These are phyloP conservation scores for Salix koriyanagi DNA, from an alignment of 345 rosid genomes.

Conservation along the genomic window DNA sequence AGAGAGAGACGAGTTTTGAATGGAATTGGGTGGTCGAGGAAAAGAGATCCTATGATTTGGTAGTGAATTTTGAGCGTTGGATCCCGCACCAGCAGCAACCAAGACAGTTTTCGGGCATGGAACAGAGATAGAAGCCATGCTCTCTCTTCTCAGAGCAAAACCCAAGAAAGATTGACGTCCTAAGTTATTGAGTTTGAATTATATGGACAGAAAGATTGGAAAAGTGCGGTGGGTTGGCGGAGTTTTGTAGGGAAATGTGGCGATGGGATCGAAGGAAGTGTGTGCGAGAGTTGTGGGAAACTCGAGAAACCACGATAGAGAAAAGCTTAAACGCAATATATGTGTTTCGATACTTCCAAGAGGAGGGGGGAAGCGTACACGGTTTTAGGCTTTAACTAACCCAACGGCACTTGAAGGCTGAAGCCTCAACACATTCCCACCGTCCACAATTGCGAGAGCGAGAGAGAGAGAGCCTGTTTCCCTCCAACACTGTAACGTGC, in stretches of 20 bases:
- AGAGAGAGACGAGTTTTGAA: constrained; percentile 18
- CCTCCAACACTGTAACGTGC: not conserved
- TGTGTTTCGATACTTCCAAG: constrained; percentile 16
- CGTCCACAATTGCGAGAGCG: not conserved
- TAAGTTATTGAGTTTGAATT: not conserved
- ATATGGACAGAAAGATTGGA: not conserved
- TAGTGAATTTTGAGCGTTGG: constrained; percentile 28
- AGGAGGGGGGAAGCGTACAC: not conserved
- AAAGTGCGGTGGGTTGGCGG: not conserved
- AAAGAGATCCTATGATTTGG: constrained; percentile 30
- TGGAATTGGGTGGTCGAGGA: constrained; percentile 13
- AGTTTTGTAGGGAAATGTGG: constrained; percentile 16
- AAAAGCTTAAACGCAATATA: not conserved
- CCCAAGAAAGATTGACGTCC: not conserved
- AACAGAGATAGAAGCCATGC: constrained; percentile 58
- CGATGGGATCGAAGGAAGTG: constrained; percentile 33
- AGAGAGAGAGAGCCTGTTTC: not conserved
- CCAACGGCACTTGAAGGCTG: not conserved
- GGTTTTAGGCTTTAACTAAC: not conserved
- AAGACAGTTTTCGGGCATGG: constrained; percentile 62
- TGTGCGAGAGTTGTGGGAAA: constrained; percentile 7
- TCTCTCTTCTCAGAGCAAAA: not conserved
- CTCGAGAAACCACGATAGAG: constrained; percentile 4
- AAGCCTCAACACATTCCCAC: not conserved
- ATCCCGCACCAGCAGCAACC: constrained; percentile 37